Evolutionary conservation across 805 yeast species (phyloP).

Genomic region (Martiniozyma abietophila): DNA sequence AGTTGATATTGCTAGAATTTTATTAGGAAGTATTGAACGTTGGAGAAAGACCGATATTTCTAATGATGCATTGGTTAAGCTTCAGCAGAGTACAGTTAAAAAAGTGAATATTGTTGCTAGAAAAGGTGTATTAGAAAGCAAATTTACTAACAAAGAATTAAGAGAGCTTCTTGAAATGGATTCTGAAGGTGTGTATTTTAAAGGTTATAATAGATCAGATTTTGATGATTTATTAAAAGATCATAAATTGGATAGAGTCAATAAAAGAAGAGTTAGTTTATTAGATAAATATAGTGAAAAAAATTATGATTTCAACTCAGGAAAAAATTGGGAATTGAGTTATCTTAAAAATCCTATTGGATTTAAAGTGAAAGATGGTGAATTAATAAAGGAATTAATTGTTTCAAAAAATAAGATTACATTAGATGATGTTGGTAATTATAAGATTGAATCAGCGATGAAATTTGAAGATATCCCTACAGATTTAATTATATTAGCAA

Average conservation of each 20-base stretch:
- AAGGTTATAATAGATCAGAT: slow-evolving; percentile 35
- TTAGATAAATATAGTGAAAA: slow-evolving; percentile 38
- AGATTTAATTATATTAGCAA: slow-evolving; percentile 67
- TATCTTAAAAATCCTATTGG: slow-evolving; percentile 60
- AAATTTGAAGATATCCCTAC: slow-evolving; percentile 27
- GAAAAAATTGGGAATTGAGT: slow-evolving; percentile 54
- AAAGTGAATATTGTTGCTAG: slow-evolving; percentile 72
- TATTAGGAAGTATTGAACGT: slow-evolving; percentile 44
- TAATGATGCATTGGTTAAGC: slow-evolving; percentile 42
- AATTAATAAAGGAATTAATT: slow-evolving; percentile 34
- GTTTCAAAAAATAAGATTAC: slow-evolving; percentile 40
- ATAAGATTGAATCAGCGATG: slow-evolving; percentile 20
- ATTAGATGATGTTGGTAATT: slow-evolving; percentile 22
- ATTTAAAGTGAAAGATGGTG: slow-evolving; percentile 31
- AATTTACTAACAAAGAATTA: slow-evolving; percentile 87
- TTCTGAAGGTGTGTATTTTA: slow-evolving; percentile 37
- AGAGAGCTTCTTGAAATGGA: slow-evolving; percentile 68
- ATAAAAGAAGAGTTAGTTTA: slow-evolving; percentile 58
- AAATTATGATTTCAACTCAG: slow-evolving; percentile 2
- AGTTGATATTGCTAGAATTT: slow-evolving; percentile 75
- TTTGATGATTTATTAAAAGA: slow-evolving; percentile 23
- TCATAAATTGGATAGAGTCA: slow-evolving; percentile 37
- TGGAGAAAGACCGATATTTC: slow-evolving; percentile 72
- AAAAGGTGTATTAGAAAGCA: slow-evolving; percentile 76
- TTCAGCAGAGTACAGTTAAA: slow-evolving; percentile 46